A percentile compares a stretch with the other conserved stretches of the same genome.
phyloP scores from a whole-genome alignment of 2,329 filamentous ascomycete genomes.

The Pyricularia sp. region DNA sequence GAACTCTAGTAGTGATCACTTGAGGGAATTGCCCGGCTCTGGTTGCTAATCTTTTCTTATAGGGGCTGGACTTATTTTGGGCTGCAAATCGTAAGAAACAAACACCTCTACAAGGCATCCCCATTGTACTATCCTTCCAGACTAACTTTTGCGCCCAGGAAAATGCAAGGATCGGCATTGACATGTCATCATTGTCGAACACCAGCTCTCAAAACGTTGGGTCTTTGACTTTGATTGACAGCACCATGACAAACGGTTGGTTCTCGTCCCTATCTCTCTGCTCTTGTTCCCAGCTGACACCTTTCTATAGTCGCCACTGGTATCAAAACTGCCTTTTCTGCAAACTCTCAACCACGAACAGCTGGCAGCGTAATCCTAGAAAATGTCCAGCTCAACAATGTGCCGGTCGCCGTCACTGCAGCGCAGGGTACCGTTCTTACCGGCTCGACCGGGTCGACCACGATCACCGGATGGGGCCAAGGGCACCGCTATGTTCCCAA shows the following conservation, averaged over 20 bases:
- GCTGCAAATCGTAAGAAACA: constrained; percentile 35
- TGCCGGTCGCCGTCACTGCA: constrained; percentile 28
- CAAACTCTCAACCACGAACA: constrained; percentile 25
- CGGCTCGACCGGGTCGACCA: constrained; percentile 39
- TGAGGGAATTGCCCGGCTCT: not conserved
- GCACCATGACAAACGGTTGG: constrained; percentile 43
- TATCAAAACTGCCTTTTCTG: constrained; percentile 52
- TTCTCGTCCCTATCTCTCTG: not conserved
- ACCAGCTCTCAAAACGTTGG: constrained; percentile 49
- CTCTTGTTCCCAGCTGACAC: not conserved
- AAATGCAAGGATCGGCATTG: constrained; percentile 49
- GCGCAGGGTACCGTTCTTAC: constrained; percentile 37
- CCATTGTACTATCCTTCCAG: not conserved
- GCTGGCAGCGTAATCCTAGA: constrained; percentile 51
- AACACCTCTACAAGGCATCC: not conserved
- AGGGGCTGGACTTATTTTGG: constrained; percentile 56
- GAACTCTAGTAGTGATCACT: not conserved
- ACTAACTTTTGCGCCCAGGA: constrained; percentile 12
- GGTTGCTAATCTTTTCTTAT: not conserved
- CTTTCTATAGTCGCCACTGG: constrained; percentile 41
- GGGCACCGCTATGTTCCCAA: constrained; percentile 51
- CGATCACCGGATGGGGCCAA: constrained; percentile 55
- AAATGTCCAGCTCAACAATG: constrained; percentile 29
- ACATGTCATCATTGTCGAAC: constrained; percentile 40
- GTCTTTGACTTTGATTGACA: constrained; percentile 63